These are phyloP conservation scores for Colletotrichum somersetense DNA, from an alignment of 2,329 filamentous ascomycete genomes.

Conservation along the genomic window DNA sequence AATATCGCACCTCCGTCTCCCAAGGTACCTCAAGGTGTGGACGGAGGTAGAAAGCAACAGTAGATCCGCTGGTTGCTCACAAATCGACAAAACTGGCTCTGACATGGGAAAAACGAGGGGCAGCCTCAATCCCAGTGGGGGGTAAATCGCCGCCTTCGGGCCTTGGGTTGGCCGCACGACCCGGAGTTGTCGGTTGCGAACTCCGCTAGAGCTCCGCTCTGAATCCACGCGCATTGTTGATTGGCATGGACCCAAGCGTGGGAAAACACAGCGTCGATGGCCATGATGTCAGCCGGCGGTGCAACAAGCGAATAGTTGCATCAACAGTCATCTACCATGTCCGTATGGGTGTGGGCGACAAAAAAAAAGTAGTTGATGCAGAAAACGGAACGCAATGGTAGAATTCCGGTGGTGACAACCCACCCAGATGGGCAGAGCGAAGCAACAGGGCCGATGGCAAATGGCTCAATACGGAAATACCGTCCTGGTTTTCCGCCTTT, in stretches of 20 bases:
- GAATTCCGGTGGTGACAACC: not conserved
- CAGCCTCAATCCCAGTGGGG: slow-evolving; percentile 26
- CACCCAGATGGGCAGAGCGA: not conserved
- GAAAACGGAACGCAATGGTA: slow-evolving; percentile 14
- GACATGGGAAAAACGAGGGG: slow-evolving; percentile 32
- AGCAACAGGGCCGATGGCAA: slow-evolving; percentile 4
- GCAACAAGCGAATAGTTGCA: slow-evolving; percentile 21
- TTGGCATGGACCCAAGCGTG: slow-evolving; percentile 33
- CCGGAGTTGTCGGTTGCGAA: slow-evolving; percentile 38
- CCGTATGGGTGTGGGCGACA: slow-evolving; percentile 22
- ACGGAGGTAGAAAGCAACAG: slow-evolving; percentile 17
- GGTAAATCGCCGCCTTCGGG: slow-evolving; percentile 37
- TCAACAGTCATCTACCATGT: slow-evolving; percentile 31
- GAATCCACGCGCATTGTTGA: slow-evolving; percentile 39
- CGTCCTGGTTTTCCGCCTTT: slow-evolving; percentile 33
- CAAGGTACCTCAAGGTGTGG: slow-evolving; percentile 38
- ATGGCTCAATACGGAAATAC: slow-evolving; percentile 36
- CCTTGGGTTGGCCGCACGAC: slow-evolving; percentile 34
- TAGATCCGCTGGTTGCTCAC: slow-evolving; percentile 36
- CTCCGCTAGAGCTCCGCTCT: slow-evolving; percentile 39
- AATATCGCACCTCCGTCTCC: slow-evolving; percentile 41
- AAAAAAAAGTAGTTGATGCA: slow-evolving; percentile 35
- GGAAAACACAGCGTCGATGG: slow-evolving; percentile 13
- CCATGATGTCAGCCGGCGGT: slow-evolving; percentile 34
- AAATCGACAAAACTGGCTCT: slow-evolving; percentile 35